phyloP scores from a whole-genome alignment of 2,329 filamentous ascomycete species.

The Arthroderma sp. region DNA sequence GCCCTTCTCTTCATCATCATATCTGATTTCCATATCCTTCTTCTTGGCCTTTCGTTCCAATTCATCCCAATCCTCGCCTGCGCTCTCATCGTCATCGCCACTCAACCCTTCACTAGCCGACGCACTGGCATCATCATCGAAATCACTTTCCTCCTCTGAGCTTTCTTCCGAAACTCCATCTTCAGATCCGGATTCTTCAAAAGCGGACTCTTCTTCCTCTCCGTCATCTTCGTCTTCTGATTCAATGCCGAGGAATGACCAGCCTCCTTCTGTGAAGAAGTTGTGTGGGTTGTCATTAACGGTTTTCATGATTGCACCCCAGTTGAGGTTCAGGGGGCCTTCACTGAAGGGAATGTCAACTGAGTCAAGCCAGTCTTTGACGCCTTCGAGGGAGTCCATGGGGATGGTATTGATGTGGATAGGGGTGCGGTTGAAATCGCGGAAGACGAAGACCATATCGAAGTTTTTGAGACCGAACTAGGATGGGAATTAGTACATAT shows the following conservation, averaged over 20 bases:
- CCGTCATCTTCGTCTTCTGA: conserved; percentile 73
- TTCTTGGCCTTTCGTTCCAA: conserved; percentile 70
- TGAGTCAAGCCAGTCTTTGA: conserved; percentile 95
- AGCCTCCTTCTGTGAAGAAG: conserved; percentile 92
- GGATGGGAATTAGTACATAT: conserved; percentile 1
- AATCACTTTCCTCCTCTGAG: conserved; percentile 82
- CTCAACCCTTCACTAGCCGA: conserved; percentile 52
- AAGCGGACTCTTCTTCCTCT: conserved; percentile 78
- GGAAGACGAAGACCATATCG: conserved; percentile 95
- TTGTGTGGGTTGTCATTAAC: conserved; percentile 84
- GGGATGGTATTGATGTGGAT: conserved; percentile 97
- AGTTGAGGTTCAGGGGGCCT: conserved; percentile 93
- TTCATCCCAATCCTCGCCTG: conserved; percentile 87
- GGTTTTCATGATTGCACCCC: conserved; percentile 99
- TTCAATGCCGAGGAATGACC: conserved; percentile 81
- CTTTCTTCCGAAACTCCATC: conserved; percentile 58
- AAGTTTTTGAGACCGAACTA: conserved; percentile 97
- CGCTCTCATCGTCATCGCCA: conserved; percentile 54
- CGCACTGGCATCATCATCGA: conserved; percentile 80
- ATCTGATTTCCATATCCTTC: conserved; percentile 45
- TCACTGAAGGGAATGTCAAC: conserved; percentile 91
- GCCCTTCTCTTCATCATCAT: conserved; percentile 44
- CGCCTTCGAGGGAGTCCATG: conserved; percentile 82
- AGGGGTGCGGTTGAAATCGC: conserved; percentile 83
- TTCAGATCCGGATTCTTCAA: conserved; percentile 80